A percentile compares a stretch with the other conserved stretches of the same genome.
phyloP scores from a whole-genome alignment of 192 early-diverging fungal genomes.

The Coemansia erecta region DNA sequence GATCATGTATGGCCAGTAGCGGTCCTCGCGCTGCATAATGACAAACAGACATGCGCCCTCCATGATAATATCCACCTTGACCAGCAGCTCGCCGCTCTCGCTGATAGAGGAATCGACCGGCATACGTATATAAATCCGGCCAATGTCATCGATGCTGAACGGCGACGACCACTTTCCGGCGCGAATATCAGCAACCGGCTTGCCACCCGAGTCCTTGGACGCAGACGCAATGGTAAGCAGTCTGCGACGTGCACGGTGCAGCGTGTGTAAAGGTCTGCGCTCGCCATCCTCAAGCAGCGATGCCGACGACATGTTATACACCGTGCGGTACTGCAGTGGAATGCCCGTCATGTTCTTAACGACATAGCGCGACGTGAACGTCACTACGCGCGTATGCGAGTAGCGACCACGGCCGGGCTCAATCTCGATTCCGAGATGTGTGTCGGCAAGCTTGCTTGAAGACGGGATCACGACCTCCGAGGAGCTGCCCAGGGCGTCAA shows the following conservation, averaged over 20 bases:
- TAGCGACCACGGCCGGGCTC: conserved; percentile 87
- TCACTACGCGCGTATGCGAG: conserved; percentile 83
- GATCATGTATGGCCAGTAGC: conserved; percentile 87
- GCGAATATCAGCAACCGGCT: not conserved
- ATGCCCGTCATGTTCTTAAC: conserved; percentile 77
- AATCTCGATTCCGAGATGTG: conserved; percentile 80
- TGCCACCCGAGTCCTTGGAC: conserved; percentile 31
- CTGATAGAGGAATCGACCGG: conserved; percentile 55
- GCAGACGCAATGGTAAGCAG: conserved; percentile 67
- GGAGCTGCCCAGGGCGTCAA: conserved; percentile 90
- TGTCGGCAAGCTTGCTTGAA: conserved; percentile 48
- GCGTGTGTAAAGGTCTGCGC: conserved; percentile 64
- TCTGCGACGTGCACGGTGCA: conserved; percentile 63
- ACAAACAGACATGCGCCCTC: conserved; percentile 92
- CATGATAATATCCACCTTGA: conserved; percentile 79
- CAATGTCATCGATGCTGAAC: conserved; percentile 85
- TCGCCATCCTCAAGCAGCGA: conserved; percentile 53
- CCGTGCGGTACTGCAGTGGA: conserved; percentile 72
- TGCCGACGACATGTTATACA: conserved; percentile 55
- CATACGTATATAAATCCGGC: conserved; percentile 78
- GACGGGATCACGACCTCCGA: conserved; percentile 74
- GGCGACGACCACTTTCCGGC: conserved; percentile 81
- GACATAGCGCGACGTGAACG: conserved; percentile 87
- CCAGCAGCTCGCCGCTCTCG: conserved; percentile 46
- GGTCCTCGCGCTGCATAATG: conserved; percentile 69